Percentiles rank a stretch among this genome's conserved stretches.
These are phyloP conservation scores for Epichloe amarillans DNA, from an alignment of 2,329 filamentous ascomycete species.

Conservation along the genomic window DNA sequence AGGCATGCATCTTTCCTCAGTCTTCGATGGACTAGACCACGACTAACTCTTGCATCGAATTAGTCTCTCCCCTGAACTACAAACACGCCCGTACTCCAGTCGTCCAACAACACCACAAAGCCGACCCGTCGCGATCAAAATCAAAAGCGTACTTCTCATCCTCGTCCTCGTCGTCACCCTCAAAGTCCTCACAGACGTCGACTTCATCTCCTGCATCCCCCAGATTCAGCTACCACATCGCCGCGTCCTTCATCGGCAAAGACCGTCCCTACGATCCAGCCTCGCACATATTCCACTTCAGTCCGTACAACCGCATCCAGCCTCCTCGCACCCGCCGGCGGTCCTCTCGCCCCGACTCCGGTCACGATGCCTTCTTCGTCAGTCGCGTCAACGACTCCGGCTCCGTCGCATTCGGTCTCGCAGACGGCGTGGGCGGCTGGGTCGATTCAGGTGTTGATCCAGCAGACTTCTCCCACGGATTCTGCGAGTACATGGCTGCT, in stretches of 20 bases:
- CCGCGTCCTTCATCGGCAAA: constrained; percentile 65
- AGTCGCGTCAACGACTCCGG: constrained; percentile 60
- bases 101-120: background rate
- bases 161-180: constrained; percentile 5
- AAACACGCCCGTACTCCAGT: background rate
- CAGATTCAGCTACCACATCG: constrained; percentile 53
- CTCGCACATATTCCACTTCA: constrained; percentile 61
- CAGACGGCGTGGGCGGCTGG: constrained; percentile 94
- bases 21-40: background rate
- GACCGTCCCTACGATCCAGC: constrained; percentile 52
- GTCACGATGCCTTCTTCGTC: constrained; percentile 95
- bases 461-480: constrained; percentile 83
- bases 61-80: background rate
- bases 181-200: constrained; percentile 3
- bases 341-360: constrained; percentile 54
- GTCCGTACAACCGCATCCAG: constrained; percentile 47
- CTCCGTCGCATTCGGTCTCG: constrained; percentile 72
- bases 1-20: constrained; percentile 2
- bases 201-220: constrained; percentile 16
- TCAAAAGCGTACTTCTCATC: constrained; percentile 3
- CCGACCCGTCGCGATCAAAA: background rate
- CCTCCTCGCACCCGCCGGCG: constrained; percentile 25
- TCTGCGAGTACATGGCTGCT: constrained; percentile 87
- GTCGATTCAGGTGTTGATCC: constrained; percentile 84
- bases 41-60: background rate